Evolutionary conservation across 495 filamentous ascomycete species (phyloP).

Genomic region (Stereocaulon alpinum): DNA sequence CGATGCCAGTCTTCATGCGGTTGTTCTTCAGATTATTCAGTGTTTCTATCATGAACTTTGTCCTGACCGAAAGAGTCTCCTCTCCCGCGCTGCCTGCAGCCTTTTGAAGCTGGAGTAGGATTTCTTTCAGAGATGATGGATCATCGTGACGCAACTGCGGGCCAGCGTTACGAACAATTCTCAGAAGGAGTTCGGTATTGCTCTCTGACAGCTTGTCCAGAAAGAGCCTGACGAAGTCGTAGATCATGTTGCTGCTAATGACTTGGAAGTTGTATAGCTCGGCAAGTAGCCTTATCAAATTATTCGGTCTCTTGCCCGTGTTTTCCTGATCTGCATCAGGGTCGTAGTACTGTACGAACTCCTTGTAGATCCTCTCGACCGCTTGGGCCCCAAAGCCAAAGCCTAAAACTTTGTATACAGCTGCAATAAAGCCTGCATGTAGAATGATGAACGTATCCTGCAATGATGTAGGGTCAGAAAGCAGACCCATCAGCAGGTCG

Average conservation of each 20-base stretch:
- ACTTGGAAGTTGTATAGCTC: constrained; percentile 88
- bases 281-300: constrained; percentile 75
- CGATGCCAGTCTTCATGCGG: constrained; percentile 61
- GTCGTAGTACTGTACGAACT: constrained; percentile 47
- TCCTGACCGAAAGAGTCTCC: constrained; percentile 68
- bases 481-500: constrained; percentile 58
- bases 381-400: constrained; percentile 80
- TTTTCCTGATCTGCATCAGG: constrained; percentile 31
- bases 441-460: constrained; percentile 85
- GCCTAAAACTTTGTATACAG: constrained; percentile 75
- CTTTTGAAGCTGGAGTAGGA: constrained; percentile 68
- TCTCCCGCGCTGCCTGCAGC: constrained; percentile 56
- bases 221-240: constrained; percentile 78
- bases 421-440: constrained; percentile 81
- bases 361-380: constrained; percentile 63
- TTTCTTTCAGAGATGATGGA: constrained; percentile 81
- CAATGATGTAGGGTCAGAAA: constrained; percentile 65
- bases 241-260: constrained; percentile 69
- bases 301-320: constrained; percentile 57
- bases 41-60: constrained; percentile 96
- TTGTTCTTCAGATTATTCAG: constrained; percentile 94
- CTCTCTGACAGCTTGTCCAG: constrained; percentile 65
- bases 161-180: constrained; percentile 70
- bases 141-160: constrained; percentile 83
- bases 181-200: constrained; percentile 86